Conservation (phyloP, 1,284 basidiomycete species). For the Rhodotorula mucilaginosa region DNA sequence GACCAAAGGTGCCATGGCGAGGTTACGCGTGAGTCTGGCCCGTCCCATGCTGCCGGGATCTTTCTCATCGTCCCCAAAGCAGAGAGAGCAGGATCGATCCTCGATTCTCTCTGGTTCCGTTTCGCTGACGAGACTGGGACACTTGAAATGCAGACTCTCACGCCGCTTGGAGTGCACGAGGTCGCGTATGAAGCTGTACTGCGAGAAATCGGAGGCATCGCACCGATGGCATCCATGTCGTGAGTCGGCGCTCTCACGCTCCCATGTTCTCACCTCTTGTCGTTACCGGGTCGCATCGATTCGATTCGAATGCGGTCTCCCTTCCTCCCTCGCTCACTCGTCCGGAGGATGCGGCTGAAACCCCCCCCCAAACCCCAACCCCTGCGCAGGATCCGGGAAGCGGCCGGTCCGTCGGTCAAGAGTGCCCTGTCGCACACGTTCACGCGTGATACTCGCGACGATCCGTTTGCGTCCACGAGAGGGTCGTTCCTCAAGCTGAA, state of each 20-base stretch:
- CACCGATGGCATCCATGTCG: slow-evolving; percentile 75
- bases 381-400: slow-evolving; percentile 67
- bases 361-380: too few relatives aligned
- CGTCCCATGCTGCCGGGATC: not conserved
- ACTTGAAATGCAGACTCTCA: slow-evolving; percentile 44
- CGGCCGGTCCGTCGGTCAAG: slow-evolving; percentile 76
- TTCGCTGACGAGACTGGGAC: not conserved
- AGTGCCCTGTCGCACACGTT: slow-evolving; percentile 79
- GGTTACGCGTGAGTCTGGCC: slow-evolving; percentile 58
- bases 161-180: slow-evolving; percentile 64
- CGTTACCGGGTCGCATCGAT: not conserved
- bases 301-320: not conserved
- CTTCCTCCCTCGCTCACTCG: too few relatives aligned
- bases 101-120: too few relatives aligned
- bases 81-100: too few relatives aligned
- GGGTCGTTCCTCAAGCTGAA: slow-evolving; percentile 64
- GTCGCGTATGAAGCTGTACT: slow-evolving; percentile 75
- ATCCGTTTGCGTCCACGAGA: slow-evolving; percentile 62
- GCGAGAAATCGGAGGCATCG: slow-evolving; percentile 68
- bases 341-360: too few relatives aligned
- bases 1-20: slow-evolving; percentile 63
- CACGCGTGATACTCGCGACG: slow-evolving; percentile 75
- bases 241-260: slow-evolving; percentile 47
- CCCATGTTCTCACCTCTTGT: slow-evolving; percentile 23
- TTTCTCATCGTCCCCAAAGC: too few relatives aligned